Evolutionary conservation across 441 rosid species (phyloP), one percentile per base, ranked within the genome.

Genomic region (Omphalea diandra): DNA sequence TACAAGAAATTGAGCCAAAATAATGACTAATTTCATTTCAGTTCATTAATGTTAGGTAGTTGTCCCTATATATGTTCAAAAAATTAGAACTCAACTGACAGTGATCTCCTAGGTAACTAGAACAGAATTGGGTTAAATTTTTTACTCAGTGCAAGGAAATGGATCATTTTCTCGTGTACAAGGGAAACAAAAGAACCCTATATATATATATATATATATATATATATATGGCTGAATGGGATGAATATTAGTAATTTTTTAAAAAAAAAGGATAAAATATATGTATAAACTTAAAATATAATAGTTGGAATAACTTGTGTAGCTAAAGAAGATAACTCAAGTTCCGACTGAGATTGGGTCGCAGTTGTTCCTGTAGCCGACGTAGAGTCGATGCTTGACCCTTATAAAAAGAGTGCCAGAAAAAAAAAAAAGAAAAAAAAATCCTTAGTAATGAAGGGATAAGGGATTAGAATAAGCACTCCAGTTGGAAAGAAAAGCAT

Each of bases 1-100:
- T 88, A 66, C 67, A 82, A 68, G 87, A 83, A 35, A 81, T 83
- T 12, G 84, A 81, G 38, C 40, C 2, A 14, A 56, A 14, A 31
- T 1, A 22, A 22, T 12, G n/a, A 49, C 2, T n/a, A 15, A 44
- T 49, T 47, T 2, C 18, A 44, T 12, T 44, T 14, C 49, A 44
- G 15, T 18, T 7, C 52, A 46, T 3, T 17, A 46, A 55, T 40
- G 15, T 12, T 40, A 40, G 43, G n/a, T n/a, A n/a, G n/a, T n/a
- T n/a, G n/a, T n/a, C n/a, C n/a, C n/a, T n/a, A n/a, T n/a, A n/a
- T n/a, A n/a, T n/a, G n/a, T n/a, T n/a, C n/a, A n/a, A n/a, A n/a
- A n/a, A n/a, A n/a, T n/a, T n/a, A n/a, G n/a, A n/a, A n/a, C n/a
- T n/a, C n/a, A n/a, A n/a, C n/a, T n/a, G n/a, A n/a, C n/a, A n/a